Evolutionary conservation across 2,329 filamentous ascomycete genomes (phyloP), one percentile per base, ranked within the genome.

Genomic region (Phyllosticta citriasiana): DNA sequence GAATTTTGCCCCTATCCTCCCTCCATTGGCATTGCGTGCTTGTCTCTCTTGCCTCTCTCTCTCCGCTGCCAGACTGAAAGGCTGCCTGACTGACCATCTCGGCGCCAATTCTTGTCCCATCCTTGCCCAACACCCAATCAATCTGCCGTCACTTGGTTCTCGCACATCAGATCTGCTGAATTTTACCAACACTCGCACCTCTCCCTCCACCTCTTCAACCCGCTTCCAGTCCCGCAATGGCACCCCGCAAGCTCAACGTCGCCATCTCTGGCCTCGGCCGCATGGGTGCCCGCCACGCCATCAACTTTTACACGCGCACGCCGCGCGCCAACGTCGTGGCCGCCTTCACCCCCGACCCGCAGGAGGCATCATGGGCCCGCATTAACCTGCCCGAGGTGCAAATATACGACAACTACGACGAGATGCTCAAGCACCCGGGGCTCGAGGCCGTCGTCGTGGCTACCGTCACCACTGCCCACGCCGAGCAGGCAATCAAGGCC

Each of bases 391-490:
- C 72, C 65, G 82, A 80, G 10, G 79, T 82, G 55, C 79, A 71
- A 58, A 66, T 82, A 24, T 84, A 84, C 72, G 74, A 72, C 60
- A 73, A 81, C 69, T 84, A 79, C 66, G 80, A 83, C 55, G 77
- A 82, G 62, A 82, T 85, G 81, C 74, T 84, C 58, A 76, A 78
- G 70, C 80, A 83, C 63, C 73, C 78, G 63, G 80, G 79, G 12
- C 70, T 84, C 0, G 76, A 83, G 67, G 82, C 82, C 1, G 79
- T 84, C 2, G 77, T 83, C 24, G 73, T 85, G 27, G 79, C 80
- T 1, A 80, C 77, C 0, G 82, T 80, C 12, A 81, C 80, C 0
- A 82, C 77, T 0, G 79, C 79, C 12, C 83, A 86, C 65, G 82
- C 82, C 0, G 75, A 82, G 64, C 80, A 85, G 65, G 77, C 82